These are phyloP conservation scores for Boletus vermiculosoides DNA, from an alignment of 768 basidiomycete genomes.

Conservation along the genomic window DNA sequence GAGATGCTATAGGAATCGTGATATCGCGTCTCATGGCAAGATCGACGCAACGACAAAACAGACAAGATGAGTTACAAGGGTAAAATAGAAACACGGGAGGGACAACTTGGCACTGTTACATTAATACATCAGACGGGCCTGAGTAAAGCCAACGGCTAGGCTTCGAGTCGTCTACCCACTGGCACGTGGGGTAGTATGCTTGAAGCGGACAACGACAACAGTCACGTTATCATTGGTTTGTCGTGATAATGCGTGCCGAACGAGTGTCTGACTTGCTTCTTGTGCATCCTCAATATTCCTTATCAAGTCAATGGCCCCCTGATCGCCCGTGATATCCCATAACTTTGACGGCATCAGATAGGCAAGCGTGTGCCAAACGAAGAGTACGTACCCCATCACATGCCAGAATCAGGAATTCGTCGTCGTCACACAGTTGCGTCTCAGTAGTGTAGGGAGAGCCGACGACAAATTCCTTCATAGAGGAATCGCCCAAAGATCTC, in stretches of 20 bases:
- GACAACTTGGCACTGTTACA: slow-evolving; percentile 5
- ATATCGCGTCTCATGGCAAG: slow-evolving; percentile 3
- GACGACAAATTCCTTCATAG: slow-evolving; percentile 99
- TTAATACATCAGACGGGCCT: slow-evolving; percentile 1
- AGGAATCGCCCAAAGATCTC: slow-evolving; percentile 90
- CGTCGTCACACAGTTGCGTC: slow-evolving; percentile 84
- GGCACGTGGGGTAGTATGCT: slow-evolving; percentile 27
- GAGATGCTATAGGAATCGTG: neutral
- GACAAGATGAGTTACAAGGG: slow-evolving; percentile 3
- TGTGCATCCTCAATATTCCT: slow-evolving; percentile 74
- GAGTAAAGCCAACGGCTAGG: neutral
- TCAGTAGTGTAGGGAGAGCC: slow-evolving; percentile 99
- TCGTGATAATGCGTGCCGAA: slow-evolving; percentile 82
- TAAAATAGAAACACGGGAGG: neutral
- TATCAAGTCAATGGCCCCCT: slow-evolving; percentile 85
- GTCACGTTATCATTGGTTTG: slow-evolving; percentile 97
- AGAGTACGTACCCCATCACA: slow-evolving; percentile 86
- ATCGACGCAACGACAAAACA: slow-evolving; percentile 1
- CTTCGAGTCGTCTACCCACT: slow-evolving; percentile 11
- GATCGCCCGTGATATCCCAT: slow-evolving; percentile 95
- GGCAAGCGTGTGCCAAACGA: neutral
- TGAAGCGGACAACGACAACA: slow-evolving; percentile 85
- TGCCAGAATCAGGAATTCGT: slow-evolving; percentile 93
- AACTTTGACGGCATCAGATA: slow-evolving; percentile 50
- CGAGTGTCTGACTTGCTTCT: slow-evolving; percentile 69